Conservation (phyloP, 805 yeast species). For the Metschnikowia picachoensis region DNA sequence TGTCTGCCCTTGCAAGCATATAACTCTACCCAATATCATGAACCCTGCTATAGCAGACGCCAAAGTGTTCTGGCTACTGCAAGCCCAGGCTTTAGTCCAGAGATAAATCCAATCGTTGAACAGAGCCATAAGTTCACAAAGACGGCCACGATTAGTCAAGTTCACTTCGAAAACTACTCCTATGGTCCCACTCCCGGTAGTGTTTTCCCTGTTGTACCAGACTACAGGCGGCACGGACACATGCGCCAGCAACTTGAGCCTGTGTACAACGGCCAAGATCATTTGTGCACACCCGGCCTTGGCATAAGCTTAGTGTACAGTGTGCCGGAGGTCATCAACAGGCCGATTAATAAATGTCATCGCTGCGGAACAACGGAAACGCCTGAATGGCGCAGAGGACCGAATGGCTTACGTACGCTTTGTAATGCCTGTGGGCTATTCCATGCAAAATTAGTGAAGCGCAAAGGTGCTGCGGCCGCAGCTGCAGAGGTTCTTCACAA, state of each 20-base stretch:
- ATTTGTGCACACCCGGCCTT: background rate
- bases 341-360: slow-evolving; percentile 37
- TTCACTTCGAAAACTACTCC: no score
- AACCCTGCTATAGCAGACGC: background rate
- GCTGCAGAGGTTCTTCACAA: slow-evolving; percentile 39
- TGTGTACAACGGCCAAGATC: no score
- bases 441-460: slow-evolving; percentile 37
- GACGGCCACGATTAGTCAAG: no score
- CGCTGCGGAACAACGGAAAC: slow-evolving; percentile 45
- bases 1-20: slow-evolving; percentile 1
- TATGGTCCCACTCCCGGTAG: no score
- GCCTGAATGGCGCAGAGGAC: slow-evolving; percentile 45
- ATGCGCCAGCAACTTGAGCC: no score
- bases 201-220: no score
- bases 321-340: slow-evolving; percentile 16
- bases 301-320: slow-evolving; percentile 5
- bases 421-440: slow-evolving; percentile 44
- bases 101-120: background rate
- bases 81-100: slow-evolving; percentile 4
- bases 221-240: no score
- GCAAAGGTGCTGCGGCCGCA: slow-evolving; percentile 28
- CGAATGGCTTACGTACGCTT: slow-evolving; percentile 42
- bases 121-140: no score
- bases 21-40: background rate
- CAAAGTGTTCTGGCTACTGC: slow-evolving; percentile 2